phyloP scores from a whole-genome alignment of 345 rosid species.

The Gossypium ekmanianum region DNA sequence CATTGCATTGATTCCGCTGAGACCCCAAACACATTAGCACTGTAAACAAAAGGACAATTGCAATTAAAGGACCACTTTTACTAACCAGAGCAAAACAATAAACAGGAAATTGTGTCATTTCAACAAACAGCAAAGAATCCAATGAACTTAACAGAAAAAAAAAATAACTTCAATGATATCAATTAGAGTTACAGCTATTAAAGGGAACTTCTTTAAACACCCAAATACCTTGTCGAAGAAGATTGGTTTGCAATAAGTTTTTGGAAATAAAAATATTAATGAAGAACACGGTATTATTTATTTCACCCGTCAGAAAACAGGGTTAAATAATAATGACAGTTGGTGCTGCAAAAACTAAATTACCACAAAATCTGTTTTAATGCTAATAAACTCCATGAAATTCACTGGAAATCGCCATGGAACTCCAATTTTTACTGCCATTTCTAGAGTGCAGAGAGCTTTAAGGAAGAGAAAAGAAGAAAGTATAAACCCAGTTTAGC shows the following conservation, averaged over 20 bases:
- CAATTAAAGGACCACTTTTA: conserved; percentile 12
- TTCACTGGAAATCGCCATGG: background rate
- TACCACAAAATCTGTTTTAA: background rate
- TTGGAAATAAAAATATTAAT: background rate
- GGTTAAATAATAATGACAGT: background rate
- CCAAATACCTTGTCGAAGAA: background rate
- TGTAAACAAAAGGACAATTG: conserved; percentile 29
- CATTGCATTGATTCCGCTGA: conserved; percentile 98
- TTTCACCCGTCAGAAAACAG: background rate
- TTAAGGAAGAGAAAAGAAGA: background rate
- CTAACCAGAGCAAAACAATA: background rate
- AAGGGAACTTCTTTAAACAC: background rate
- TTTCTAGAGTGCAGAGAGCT: background rate
- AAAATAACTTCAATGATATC: background rate
- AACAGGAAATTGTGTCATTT: background rate
- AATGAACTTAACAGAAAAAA: background rate
- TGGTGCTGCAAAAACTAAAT: background rate
- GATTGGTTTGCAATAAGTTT: background rate
- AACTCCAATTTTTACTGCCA: background rate
- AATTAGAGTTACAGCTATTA: background rate
- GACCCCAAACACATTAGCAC: conserved; percentile 94
- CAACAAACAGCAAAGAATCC: background rate
- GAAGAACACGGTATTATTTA: background rate
- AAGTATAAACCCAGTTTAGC: background rate
- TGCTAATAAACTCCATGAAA: background rate